Evolutionary conservation across 352 stramenopile genomes (phyloP), one percentile per base, ranked within the genome.

Genomic region (Elongisporangium prolatum): DNA sequence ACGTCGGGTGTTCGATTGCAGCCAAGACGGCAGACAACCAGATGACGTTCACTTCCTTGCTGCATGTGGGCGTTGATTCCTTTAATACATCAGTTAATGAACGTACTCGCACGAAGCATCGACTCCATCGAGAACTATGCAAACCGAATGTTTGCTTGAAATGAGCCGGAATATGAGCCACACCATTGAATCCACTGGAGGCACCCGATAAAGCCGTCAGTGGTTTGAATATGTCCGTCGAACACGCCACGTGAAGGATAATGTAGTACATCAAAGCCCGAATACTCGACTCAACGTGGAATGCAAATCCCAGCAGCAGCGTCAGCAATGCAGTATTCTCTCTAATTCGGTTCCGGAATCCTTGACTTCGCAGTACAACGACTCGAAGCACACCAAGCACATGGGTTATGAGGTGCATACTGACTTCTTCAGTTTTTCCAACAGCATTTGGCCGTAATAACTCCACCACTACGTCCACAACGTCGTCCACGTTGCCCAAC

Each of bases 261-360:
- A 89, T 69, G 48, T 82, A 84, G 63, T 80, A 91, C 67, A 86
- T 72, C 28, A 79, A 65, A 37, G 75, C 67, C 16, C 80, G 80
- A 57, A 90, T 69, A 0, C 21, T 64, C 2, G 65, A 48, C 0
- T 60, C 65, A 8, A 63, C 8, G 48, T 86, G 70, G 38, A 85
- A 88, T 24, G 80, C 56, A n/a, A 75, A 67, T 16, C 72, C 57
- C 13, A 74, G 51, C 3, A 84, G 14, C 49, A 71, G 25, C 1
- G 52, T 4, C 52, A 84, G 28, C 37, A 64, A 57, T 8, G 44
- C 37, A 17, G 16, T 18, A 52, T 85, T 64, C 18, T 21, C 38
- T n/a, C 71, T 71, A 7, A 84, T 59, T 10, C 51, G 38, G 0
- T 40, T 59, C 13, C 80, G 77, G 48, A 82, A 60, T 7, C 64